A percentile compares a stretch with the other conserved stretches of the same genome.
phyloP scores from a whole-genome alignment of 176 grass and related monocot genomes.

The Alloteropsis semialata region DNA sequence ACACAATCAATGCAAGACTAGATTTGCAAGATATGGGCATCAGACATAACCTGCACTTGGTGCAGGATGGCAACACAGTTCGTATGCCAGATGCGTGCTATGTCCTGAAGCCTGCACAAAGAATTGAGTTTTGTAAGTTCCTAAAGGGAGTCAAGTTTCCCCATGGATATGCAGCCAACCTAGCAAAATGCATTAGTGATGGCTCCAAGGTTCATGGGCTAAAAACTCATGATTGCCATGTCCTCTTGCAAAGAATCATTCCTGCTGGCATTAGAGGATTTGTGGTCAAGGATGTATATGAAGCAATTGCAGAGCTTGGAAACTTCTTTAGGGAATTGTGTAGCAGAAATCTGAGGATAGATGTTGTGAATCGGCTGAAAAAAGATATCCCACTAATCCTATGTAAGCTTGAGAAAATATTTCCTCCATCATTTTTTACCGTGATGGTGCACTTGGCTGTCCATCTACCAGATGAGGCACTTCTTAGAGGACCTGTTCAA shows the following conservation, averaged over 20 bases:
- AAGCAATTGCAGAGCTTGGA: not conserved
- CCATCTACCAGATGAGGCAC: not conserved
- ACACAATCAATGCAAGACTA: no score
- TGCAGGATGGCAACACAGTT: no score
- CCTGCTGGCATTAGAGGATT: no score
- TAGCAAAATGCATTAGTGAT: no score
- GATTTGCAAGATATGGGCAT: no score
- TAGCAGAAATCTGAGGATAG: not conserved
- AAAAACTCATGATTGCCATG: not conserved
- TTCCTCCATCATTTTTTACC: not conserved
- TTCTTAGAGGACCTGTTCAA: not conserved
- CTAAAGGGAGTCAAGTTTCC: not conserved
- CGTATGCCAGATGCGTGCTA: no score
- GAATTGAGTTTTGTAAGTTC: not conserved
- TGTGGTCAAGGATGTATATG: no score
- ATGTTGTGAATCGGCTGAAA: not conserved
- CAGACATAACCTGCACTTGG: no score
- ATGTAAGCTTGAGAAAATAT: constrained; percentile 25
- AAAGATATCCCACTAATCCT: constrained; percentile 19
- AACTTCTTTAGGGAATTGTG: not conserved
- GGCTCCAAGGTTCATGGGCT: no score
- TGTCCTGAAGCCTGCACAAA: not conserved
- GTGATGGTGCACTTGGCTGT: not conserved
- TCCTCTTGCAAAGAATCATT: not conserved
- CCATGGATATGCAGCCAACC: no score